Evolutionary conservation across 257 asterid genomes (phyloP).

Genomic region (Scutellaria baicalensis): DNA sequence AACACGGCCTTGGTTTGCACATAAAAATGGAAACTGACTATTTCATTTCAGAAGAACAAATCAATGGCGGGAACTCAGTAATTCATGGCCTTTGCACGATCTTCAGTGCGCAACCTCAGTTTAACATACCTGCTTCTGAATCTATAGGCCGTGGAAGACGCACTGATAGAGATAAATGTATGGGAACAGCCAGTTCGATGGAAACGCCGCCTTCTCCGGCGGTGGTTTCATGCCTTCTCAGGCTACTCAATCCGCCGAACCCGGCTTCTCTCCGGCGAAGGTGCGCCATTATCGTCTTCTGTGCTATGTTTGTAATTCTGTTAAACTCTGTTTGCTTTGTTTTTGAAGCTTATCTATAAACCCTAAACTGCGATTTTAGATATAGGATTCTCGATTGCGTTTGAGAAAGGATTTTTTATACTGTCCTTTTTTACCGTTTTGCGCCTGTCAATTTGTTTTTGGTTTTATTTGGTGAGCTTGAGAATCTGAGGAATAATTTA

Average conservation of each 20-base stretch:
- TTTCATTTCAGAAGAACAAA: background rate
- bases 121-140: background rate
- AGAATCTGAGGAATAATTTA: background rate
- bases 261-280: constrained; percentile 57
- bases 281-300: constrained; percentile 20
- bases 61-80: constrained; percentile 28
- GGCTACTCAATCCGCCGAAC: constrained; percentile 69
- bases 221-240: constrained; percentile 98
- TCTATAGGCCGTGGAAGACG: background rate
- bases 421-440: background rate
- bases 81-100: background rate
- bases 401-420: background rate
- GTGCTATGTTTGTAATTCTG: background rate
- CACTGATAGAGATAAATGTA: constrained; percentile 32
- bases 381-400: background rate
- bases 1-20: background rate
- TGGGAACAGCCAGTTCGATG: constrained; percentile 57
- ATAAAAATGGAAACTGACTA: background rate
- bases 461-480: background rate
- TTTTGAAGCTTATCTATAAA: background rate
- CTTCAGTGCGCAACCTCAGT: background rate
- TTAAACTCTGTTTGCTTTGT: background rate
- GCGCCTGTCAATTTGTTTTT: background rate
- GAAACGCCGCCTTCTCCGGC: constrained; percentile 95
- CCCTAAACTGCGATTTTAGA: constrained; percentile 20